Evolutionary conservation across 2,329 filamentous ascomycete species (phyloP).

Genomic region (Trichoderma aggressivum): DNA sequence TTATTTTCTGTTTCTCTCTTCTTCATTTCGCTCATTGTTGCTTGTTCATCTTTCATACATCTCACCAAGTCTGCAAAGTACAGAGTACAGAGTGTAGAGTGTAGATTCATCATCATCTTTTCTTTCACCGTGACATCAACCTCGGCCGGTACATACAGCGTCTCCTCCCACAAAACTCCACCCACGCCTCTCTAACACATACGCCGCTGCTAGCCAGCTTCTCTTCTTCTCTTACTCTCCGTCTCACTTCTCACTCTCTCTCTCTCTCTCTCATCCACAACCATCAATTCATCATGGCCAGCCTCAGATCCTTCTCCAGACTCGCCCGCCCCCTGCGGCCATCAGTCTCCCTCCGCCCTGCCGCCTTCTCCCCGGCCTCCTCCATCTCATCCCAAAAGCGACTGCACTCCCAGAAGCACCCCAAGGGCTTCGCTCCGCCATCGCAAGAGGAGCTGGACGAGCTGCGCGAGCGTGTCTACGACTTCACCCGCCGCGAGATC

Average conservation of each 20-base stretch:
- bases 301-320: conserved; percentile 37
- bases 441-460: conserved; percentile 71
- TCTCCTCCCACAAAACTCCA: neutral
- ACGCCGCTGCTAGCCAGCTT: conserved; percentile 2
- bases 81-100: too few species aligned
- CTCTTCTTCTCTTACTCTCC: neutral
- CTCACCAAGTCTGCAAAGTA: neutral
- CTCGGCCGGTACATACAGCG: neutral
- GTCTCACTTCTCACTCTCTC: too few species aligned
- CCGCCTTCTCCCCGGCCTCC: conserved; percentile 33
- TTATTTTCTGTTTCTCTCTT: neutral
- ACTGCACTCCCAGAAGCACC: conserved; percentile 57
- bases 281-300: conserved; percentile 35
- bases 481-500: conserved; percentile 87
- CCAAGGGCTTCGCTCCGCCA: conserved; percentile 63
- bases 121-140: neutral
- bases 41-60: neutral
- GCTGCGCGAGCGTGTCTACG: conserved; percentile 78
- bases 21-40: neutral
- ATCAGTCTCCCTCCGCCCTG: conserved; percentile 30
- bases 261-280: neutral
- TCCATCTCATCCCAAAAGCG: conserved; percentile 35
- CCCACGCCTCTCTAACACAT: neutral
- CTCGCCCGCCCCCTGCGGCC: conserved; percentile 37
- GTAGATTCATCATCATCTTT: neutral